Evolutionary conservation across 108 stramenopile genomes (phyloP).

Genomic region (Nitzschia sp.): DNA sequence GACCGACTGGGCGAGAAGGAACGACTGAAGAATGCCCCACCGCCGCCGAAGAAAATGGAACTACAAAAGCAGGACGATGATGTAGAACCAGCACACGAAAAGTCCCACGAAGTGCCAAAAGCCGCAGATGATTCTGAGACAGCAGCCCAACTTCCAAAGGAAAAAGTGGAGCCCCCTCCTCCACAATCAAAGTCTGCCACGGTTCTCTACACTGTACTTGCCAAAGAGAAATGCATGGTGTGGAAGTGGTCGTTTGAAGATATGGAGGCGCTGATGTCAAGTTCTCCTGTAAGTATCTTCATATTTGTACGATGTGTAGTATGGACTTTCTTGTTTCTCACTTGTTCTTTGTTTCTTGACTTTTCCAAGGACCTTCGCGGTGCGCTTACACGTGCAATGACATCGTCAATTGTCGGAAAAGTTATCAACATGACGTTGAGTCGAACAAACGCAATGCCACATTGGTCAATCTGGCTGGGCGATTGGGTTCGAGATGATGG

Average conservation of each 20-base stretch:
- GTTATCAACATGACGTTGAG: slow-evolving; percentile 78
- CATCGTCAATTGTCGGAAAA: slow-evolving; percentile 77
- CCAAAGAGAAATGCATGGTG: slow-evolving; percentile 56
- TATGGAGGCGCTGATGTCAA: slow-evolving; percentile 70
- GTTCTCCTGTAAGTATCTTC: slow-evolving; percentile 26
- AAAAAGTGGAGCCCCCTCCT: not conserved
- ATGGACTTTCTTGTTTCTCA: no score
- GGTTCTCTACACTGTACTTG: slow-evolving; percentile 59
- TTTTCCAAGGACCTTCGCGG: slow-evolving; percentile 65
- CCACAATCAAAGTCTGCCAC: not conserved
- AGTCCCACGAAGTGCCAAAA: not conserved
- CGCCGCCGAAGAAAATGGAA: not conserved
- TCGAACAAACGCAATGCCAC: slow-evolving; percentile 13
- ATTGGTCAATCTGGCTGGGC: slow-evolving; percentile 44
- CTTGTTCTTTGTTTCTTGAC: no score
- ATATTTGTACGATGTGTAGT: no score
- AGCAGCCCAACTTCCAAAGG: not conserved
- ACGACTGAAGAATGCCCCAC: not conserved
- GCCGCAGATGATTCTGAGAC: not conserved
- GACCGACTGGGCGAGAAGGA: slow-evolving; percentile 51
- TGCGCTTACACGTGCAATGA: slow-evolving; percentile 79
- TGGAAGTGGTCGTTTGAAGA: slow-evolving; percentile 70
- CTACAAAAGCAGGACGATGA: not conserved
- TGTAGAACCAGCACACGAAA: not conserved
- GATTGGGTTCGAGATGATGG: slow-evolving; percentile 31